Evolutionary conservation across 2,329 filamentous ascomycete genomes (phyloP).

Genomic region (Chrysosporium queenslandicum): DNA sequence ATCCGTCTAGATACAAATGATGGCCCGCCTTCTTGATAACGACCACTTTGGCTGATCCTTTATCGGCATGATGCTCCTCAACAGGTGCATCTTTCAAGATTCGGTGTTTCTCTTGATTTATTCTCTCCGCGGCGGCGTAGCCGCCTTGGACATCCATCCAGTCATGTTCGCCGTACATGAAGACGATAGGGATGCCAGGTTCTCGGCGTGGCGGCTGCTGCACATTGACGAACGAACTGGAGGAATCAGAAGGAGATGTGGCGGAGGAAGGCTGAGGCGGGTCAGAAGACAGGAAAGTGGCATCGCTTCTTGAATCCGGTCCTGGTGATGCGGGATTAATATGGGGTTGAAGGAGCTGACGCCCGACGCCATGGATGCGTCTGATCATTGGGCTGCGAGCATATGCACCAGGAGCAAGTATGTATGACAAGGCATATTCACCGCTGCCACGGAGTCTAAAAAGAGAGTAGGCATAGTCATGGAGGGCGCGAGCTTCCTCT

Average conservation of each 20-base stretch:
- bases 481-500: constrained; percentile 70
- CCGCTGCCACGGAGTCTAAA: constrained; percentile 88
- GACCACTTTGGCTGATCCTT: constrained; percentile 71
- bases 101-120: constrained; percentile 56
- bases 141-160: constrained; percentile 97
- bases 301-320: constrained; percentile 12
- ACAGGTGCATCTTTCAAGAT: constrained; percentile 46
- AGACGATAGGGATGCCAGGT: constrained; percentile 68
- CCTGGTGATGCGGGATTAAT: constrained; percentile 12
- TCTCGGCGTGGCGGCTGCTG: constrained; percentile 32
- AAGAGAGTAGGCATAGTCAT: constrained; percentile 88
- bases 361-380: constrained; percentile 73
- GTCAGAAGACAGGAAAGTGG: constrained; percentile 12
- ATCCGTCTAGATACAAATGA: constrained; percentile 61
- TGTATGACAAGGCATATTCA: constrained; percentile 85
- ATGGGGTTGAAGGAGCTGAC: constrained; percentile 46
- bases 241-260: constrained; percentile 3
- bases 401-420: constrained; percentile 87
- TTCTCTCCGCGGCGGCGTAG: constrained; percentile 64
- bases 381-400: constrained; percentile 79
- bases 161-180: constrained; percentile 96
- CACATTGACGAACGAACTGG: background rate
- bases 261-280: constrained; percentile 17
- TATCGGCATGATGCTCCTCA: constrained; percentile 56
- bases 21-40: constrained; percentile 64